Evolutionary conservation across 2,329 filamentous ascomycete species (phyloP).

Genomic region (Teratosphaeria gauchensis): DNA sequence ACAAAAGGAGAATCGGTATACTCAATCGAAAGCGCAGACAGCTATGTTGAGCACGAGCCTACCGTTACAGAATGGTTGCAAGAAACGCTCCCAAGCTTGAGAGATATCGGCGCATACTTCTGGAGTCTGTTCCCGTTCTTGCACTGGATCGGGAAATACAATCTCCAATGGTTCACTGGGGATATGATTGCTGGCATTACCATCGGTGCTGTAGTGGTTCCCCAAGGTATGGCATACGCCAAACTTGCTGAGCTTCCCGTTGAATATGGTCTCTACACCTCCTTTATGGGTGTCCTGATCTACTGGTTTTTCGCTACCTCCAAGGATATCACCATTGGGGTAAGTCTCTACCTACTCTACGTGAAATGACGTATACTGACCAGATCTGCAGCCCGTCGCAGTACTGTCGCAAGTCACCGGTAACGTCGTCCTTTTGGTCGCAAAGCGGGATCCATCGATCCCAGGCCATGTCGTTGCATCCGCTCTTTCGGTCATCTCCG

Average conservation of each 20-base stretch:
- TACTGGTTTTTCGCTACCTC: conserved; percentile 99
- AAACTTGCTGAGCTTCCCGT: conserved; percentile 67
- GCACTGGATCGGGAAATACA: conserved; percentile 84
- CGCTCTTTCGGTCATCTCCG: conserved; percentile 66
- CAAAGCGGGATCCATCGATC: conserved; percentile 47
- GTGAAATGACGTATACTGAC: conserved; percentile 3
- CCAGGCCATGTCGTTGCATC: conserved; percentile 62
- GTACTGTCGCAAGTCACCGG: conserved; percentile 90
- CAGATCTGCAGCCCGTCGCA: conserved; percentile 64
- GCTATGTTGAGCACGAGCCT: conserved; percentile 75
- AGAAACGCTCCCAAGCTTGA: conserved; percentile 50
- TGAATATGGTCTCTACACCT: conserved; percentile 85
- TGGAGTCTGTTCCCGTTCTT: conserved; percentile 75
- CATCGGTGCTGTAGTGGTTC: conserved; percentile 74
- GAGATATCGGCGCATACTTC: conserved; percentile 51
- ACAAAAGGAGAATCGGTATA: conserved; percentile 71
- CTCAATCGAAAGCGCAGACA: conserved; percentile 62
- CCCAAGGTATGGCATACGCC: conserved; percentile 94
- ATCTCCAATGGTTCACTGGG: conserved; percentile 76
- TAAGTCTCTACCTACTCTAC: conserved; percentile 37
- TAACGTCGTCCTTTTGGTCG: conserved; percentile 61
- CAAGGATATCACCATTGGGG: conserved; percentile 95
- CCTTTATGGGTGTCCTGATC: conserved; percentile 86
- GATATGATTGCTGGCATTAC: conserved; percentile 77
- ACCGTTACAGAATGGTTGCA: conserved; percentile 62